These are phyloP conservation scores for Bjerkandera adusta DNA, from an alignment of 1,284 basidiomycete species.

Conservation along the genomic window DNA sequence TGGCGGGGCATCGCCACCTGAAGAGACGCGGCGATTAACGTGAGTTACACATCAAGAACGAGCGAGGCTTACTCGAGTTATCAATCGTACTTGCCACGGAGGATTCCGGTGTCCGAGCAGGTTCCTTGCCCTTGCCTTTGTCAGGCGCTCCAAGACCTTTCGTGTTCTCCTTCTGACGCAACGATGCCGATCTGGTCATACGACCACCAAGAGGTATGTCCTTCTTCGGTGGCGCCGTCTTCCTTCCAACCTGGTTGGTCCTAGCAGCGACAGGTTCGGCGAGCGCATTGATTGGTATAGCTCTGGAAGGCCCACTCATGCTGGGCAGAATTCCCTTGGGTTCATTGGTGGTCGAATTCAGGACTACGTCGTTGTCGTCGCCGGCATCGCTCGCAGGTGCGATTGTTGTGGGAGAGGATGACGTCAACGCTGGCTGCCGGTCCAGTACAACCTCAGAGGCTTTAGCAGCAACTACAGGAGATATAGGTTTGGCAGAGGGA, in stretches of 20 bases:
- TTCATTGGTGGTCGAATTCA: too few species aligned
- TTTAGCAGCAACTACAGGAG: too few species aligned
- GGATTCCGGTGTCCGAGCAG: neutral
- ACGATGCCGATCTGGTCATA: slow-evolving; percentile 19
- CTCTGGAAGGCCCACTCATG: too few species aligned
- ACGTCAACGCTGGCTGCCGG: too few species aligned
- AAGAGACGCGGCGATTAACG: neutral
- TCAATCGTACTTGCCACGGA: neutral
- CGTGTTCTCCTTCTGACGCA: slow-evolving; percentile 17
- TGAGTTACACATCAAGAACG: neutral
- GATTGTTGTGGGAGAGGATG: too few species aligned
- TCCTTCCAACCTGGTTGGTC: neutral
- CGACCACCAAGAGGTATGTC: too few species aligned
- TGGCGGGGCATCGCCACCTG: neutral
- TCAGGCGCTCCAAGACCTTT: slow-evolving; percentile 8
- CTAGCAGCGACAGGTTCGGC: neutral
- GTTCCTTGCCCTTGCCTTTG: neutral
- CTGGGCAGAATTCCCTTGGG: too few species aligned
- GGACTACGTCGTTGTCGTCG: too few species aligned
- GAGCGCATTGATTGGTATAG: too few species aligned
- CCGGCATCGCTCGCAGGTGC: too few species aligned
- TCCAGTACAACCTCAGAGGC: too few species aligned
- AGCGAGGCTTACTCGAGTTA: neutral
- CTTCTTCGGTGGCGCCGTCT: neutral
- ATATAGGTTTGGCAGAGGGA: too few species aligned